Evolutionary conservation across 495 filamentous ascomycete species (phyloP).

Genomic region (Xylaria acuta): DNA sequence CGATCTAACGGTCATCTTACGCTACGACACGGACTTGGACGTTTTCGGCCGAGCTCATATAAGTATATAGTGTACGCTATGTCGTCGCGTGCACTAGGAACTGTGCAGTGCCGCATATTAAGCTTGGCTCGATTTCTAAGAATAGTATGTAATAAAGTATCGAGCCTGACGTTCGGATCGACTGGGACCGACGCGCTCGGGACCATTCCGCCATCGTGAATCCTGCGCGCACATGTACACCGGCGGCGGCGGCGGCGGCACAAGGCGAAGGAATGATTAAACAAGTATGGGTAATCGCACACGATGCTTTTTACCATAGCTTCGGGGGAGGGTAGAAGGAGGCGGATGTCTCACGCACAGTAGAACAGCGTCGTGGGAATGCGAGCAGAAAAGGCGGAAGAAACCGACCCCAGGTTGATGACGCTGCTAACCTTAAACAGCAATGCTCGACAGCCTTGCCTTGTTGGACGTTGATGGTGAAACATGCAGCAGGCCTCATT

Average conservation of each 20-base stretch:
- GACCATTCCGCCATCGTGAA: constrained; percentile 19
- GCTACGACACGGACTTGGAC: constrained; percentile 3
- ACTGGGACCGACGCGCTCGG: constrained; percentile 18
- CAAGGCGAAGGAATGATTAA: background rate
- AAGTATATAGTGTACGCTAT: background rate
- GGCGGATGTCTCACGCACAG: constrained; percentile 13
- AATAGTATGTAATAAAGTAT: constrained; percentile 21
- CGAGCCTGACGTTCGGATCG: constrained; percentile 23
- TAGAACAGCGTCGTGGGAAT: constrained; percentile 6
- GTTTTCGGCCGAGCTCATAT: constrained; percentile 10
- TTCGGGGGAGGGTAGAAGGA: background rate
- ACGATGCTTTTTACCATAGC: background rate
- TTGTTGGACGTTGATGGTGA: constrained; percentile 14
- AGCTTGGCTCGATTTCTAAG: constrained; percentile 22
- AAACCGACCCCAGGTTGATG: constrained; percentile 28
- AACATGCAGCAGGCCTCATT: constrained; percentile 26
- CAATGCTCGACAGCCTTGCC: constrained; percentile 18
- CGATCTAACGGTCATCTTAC: constrained; percentile 23
- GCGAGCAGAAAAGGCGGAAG: constrained; percentile 11
- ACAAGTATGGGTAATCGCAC: background rate
- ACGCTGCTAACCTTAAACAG: background rate
- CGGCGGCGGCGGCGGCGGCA: background rate
- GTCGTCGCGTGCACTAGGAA: constrained; percentile 2
- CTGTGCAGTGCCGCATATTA: constrained; percentile 13
- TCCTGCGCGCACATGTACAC: constrained; percentile 8